Percentiles rank a stretch among this genome's conserved stretches.
Conservation (phyloP, 1,139 yeast genomes). For the Tardiomyces digboiensis region DNA sequence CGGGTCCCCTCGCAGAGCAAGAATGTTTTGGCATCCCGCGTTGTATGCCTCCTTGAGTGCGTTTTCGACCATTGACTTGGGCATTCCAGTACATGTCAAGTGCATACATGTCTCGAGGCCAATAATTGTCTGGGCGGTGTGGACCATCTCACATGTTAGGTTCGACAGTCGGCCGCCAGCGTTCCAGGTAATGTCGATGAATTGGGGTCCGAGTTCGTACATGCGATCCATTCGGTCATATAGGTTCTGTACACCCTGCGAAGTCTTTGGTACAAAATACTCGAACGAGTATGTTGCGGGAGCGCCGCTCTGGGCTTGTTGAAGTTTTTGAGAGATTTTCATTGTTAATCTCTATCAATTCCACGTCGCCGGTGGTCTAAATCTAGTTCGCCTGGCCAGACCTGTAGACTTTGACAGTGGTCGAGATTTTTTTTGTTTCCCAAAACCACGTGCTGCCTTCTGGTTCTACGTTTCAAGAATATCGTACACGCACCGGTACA, state of each 20-base stretch:
- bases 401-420: too few species aligned
- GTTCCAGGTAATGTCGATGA: constrained; percentile 96
- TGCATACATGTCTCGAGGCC: constrained; percentile 99
- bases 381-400: too few species aligned
- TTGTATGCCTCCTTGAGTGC: constrained; percentile 81
- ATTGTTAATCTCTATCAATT: too few species aligned
- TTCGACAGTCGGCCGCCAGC: constrained; percentile 89
- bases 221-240: constrained; percentile 97
- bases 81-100: constrained; percentile 95
- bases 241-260: constrained; percentile 92
- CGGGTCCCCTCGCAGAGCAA: constrained; percentile 94
- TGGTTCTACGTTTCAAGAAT: too few species aligned
- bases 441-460: too few species aligned
- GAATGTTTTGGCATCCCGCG: constrained; percentile 90
- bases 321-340: constrained; percentile 33
- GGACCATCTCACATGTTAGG: constrained; percentile 82
- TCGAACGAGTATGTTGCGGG: constrained; percentile 76
- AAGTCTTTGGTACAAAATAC: constrained; percentile 96
- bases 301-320: constrained; percentile 23
- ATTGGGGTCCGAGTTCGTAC: constrained; percentile 87
- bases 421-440: too few species aligned
- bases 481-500: too few species aligned
- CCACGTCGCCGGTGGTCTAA: too few species aligned
- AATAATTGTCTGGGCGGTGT: constrained; percentile 84
- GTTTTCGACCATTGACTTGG: constrained; percentile 65